Evolutionary conservation across 257 asterid species (phyloP), one percentile per base, ranked within the genome.

Genomic region (Galeopsis tetrahit): DNA sequence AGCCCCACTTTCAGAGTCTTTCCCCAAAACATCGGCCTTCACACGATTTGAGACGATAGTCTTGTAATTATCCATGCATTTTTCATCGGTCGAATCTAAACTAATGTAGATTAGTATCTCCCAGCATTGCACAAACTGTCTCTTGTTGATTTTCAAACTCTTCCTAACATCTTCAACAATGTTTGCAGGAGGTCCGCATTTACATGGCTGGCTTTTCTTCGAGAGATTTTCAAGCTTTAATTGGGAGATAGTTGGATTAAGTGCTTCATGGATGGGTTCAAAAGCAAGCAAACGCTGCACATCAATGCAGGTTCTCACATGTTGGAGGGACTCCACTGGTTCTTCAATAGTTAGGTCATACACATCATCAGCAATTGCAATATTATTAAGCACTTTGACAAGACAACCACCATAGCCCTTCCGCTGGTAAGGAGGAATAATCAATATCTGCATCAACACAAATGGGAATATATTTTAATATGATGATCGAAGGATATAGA

Each of bases 121-220:
- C 99, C 99, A 92, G 80, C 98, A 88, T 79, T 92, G 97, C 46
- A 76, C 75, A 77, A 95, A 86, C 81, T 95, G 99, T 70, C 79
- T 84, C 80, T 76, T 92, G 88, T 87, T 95, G 75, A 95, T 95
- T 75, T 95, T 95, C 84, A 95, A 63, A 56, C 70, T 66, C 79
- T 81, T 82, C 80, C 99, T 76, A 46, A 82, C 97, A 13, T 75
- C 85, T 74, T 92, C 99, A 34, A 86, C 56, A 46, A 68, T 78
- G 60, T 68, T 76, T 28, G 72, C 33, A 15, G 96, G 88, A 38
- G 98, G 97, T 5, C 81, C 77, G 36, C 78, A 79, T 40, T 53
- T 85, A 69, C 71, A 57, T 10, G 84, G 71, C 68, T 82, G 62
- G 80, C 79, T 79, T 76, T 84, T 85, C 83, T 89, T 85, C 0